phyloP scores from a whole-genome alignment of 1,139 yeast genomes.

The Yamadazyma diddensiae region DNA sequence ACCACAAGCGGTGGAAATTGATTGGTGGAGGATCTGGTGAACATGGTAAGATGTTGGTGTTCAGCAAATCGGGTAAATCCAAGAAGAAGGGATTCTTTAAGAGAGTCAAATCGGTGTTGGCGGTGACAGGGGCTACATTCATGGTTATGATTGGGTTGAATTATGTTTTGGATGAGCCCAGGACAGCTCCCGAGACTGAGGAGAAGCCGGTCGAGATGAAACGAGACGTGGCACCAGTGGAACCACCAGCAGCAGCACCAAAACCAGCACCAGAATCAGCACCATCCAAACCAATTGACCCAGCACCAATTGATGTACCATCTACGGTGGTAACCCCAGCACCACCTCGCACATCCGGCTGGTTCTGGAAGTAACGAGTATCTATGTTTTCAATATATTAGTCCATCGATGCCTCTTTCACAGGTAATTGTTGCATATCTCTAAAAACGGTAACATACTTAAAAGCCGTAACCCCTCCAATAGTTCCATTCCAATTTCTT shows the following conservation, averaged over 20 bases:
- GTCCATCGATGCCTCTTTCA: constrained; percentile 19
- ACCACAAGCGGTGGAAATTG: constrained; percentile 34
- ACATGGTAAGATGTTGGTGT: constrained; percentile 24
- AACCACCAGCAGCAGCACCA: constrained; percentile 1
- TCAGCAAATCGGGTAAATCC: constrained; percentile 14
- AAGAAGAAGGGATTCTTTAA: constrained; percentile 3
- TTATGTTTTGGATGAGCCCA: constrained; percentile 20
- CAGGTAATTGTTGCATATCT: constrained; percentile 28
- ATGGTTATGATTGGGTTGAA: constrained; percentile 28
- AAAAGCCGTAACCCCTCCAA: constrained; percentile 73
- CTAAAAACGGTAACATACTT: constrained; percentile 40
- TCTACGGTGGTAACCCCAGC: not conserved
- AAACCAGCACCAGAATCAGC: not conserved
- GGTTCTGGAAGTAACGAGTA: constrained; percentile 18
- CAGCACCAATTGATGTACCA: not conserved
- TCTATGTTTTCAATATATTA: too few relatives aligned
- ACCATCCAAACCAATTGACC: not conserved
- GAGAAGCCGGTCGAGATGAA: too few relatives aligned
- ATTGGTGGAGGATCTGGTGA: constrained; percentile 28
- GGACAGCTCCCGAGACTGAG: not conserved
- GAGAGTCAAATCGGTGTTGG: constrained; percentile 26
- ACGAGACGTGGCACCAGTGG: not conserved
- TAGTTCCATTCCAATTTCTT: constrained; percentile 75
- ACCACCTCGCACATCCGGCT: constrained; percentile 8
- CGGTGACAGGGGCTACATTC: constrained; percentile 34